A percentile compares a stretch with the other conserved stretches of the same genome.
phyloP scores from a whole-genome alignment of 2,329 filamentous ascomycete species.

The Fonsecaea pedrosoi region DNA sequence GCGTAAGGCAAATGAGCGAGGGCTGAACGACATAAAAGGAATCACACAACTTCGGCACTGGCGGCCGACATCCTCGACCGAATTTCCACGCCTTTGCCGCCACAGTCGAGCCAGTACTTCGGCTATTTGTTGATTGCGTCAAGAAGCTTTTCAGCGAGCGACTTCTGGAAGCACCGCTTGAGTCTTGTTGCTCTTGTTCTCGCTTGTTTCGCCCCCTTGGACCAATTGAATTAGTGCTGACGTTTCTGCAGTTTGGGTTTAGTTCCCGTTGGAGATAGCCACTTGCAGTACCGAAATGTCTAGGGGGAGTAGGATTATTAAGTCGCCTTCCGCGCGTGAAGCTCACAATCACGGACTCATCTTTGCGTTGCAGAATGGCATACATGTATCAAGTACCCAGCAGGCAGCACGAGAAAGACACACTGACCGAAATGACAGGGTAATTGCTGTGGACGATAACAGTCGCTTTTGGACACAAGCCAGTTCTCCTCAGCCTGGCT shows the following conservation, averaged over 20 bases:
- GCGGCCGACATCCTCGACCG: background rate
- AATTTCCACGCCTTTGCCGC: conserved; percentile 1
- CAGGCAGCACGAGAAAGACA: background rate
- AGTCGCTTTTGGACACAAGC: background rate
- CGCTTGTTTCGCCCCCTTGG: conserved; percentile 3
- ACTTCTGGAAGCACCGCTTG: conserved; percentile 14
- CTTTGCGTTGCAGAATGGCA: background rate
- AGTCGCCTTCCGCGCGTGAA: background rate
- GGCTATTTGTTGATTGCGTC: background rate
- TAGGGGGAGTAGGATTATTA: background rate
- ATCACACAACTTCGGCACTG: background rate
- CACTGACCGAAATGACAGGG: background rate
- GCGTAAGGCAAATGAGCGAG: background rate
- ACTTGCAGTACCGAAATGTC: background rate
- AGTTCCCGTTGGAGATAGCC: conserved; percentile 6
- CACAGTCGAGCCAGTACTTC: background rate
- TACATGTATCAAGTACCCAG: background rate
- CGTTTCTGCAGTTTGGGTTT: conserved; percentile 17
- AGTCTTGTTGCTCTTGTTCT: conserved; percentile 1
- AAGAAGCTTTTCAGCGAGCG: conserved; percentile 9
- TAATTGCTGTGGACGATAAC: background rate
- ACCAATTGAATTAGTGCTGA: conserved; percentile 18
- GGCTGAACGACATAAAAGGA: background rate
- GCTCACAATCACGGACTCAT: background rate
- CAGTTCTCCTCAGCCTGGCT: background rate